Percentiles rank a stretch among this genome's conserved stretches.
Conservation (phyloP, 2,329 filamentous ascomycete species). For the Ilyonectria mors-panacis region DNA sequence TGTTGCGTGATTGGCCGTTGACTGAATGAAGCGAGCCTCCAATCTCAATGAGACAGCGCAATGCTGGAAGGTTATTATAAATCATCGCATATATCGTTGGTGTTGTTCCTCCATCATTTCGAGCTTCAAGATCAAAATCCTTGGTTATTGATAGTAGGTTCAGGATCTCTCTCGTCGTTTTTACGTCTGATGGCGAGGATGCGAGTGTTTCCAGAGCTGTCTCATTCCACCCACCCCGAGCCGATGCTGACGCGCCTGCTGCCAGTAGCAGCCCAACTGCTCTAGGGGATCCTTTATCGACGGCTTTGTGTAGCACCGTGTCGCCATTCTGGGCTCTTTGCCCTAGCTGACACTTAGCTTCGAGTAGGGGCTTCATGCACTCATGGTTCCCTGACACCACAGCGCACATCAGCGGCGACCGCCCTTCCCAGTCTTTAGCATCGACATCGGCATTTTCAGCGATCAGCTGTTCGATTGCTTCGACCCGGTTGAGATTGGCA, state of each 20-base stretch:
- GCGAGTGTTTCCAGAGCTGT: not conserved
- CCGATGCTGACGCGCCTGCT: conserved; percentile 4
- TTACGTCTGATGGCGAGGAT: accelerated
- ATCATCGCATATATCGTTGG: not conserved
- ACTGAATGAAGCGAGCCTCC: not conserved
- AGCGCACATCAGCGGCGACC: not conserved
- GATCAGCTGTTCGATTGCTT: conserved; percentile 9
- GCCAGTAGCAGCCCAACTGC: not conserved
- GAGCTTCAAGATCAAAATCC: not conserved
- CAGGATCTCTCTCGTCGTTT: not conserved
- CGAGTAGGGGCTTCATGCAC: not conserved
- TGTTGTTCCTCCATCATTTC: not conserved
- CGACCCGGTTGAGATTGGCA: accelerated
- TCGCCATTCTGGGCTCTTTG: accelerated
- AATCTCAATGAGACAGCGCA: conserved; percentile 8
- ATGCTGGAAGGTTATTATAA: not conserved
- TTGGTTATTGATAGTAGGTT: not conserved
- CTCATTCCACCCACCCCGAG: not conserved
- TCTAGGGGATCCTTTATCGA: not conserved
- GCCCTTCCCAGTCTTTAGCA: accelerated
- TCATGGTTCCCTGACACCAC: not conserved
- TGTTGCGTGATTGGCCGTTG: accelerated
- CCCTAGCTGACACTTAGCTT: not conserved
- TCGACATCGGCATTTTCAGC: conserved; percentile 17
- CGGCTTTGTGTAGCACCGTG: not conserved